These are phyloP conservation scores for Microsporum ferrugineum DNA, from an alignment of 2,329 filamentous ascomycete species.

Conservation along the genomic window DNA sequence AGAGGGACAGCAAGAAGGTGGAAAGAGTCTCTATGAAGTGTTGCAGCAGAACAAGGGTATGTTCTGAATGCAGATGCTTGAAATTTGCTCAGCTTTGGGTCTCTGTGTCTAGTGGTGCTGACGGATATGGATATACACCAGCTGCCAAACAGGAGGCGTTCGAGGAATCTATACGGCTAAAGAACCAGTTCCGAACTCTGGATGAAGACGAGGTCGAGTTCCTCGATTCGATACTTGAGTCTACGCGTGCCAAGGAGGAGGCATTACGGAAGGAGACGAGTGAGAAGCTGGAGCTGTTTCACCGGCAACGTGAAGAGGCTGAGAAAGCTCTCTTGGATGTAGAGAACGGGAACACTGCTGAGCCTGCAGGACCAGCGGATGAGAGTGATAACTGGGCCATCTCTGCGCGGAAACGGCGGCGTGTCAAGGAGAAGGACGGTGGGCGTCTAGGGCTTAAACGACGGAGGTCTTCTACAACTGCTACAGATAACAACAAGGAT, in stretches of 20 bases:
- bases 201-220: slow-evolving; percentile 44
- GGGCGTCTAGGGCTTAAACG: slow-evolving; percentile 31
- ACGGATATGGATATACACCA: slow-evolving; percentile 11
- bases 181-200: slow-evolving; percentile 42
- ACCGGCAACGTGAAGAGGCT: slow-evolving; percentile 47
- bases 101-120: neutral
- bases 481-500: neutral
- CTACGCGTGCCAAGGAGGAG: slow-evolving; percentile 45
- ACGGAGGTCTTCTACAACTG: slow-evolving; percentile 28
- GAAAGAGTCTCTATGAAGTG: slow-evolving; percentile 40
- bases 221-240: slow-evolving; percentile 46
- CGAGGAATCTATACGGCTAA: slow-evolving; percentile 40
- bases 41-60: slow-evolving; percentile 41
- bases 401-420: slow-evolving; percentile 42
- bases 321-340: slow-evolving; percentile 39
- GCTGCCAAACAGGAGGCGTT: slow-evolving; percentile 43
- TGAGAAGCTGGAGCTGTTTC: slow-evolving; percentile 49
- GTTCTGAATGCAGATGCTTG: neutral
- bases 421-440: slow-evolving; percentile 35
- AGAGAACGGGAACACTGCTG: slow-evolving; percentile 21
- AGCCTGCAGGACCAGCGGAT: slow-evolving; percentile 17
- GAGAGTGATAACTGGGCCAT: slow-evolving; percentile 40
- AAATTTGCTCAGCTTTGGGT: neutral
- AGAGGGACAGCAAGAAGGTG: slow-evolving; percentile 42
- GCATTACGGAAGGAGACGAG: slow-evolving; percentile 47